Evolutionary conservation across 257 asterid species (phyloP), one percentile per base, ranked within the genome.

Genomic region (Capsicum rhomboideum): DNA sequence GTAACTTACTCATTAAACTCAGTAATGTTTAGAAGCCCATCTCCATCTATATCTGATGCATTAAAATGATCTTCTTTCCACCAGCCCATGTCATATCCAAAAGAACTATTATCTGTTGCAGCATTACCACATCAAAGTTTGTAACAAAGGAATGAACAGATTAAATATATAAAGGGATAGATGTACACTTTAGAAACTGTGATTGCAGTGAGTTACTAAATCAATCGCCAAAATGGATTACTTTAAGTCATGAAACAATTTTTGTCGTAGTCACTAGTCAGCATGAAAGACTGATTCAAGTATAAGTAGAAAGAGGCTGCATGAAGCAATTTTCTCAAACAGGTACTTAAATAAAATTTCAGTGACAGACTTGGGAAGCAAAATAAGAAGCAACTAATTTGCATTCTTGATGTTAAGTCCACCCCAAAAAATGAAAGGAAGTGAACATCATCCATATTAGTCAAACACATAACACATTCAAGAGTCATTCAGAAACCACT

Each of bases 61-160:
- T 93, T 91, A 87, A 97, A 97, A 86, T 97, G 99, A 55, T 92
- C 97, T 89, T 93, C 97, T 89, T 92, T 97, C 99, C 99, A 97
- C 99, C 99, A 96, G 54, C 98, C 98, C 92, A 92, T 90, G 31
- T 97, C 91, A 90, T 92, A 88, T 82, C 97, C 98, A 84, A 89
- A 89, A 56, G 98, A 87, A 58, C 82, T 84, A 85, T 86, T 90
- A 87, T 89, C 98, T 96, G 90, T 72, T 75, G 84, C 20, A 64
- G 74, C 37, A 81, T 84, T 74, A 75, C 81, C 61, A 23, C 61
- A 49, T 49, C 59, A 75, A 49, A 75, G 18, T 75, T 75, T 75
- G 81, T 74, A 21, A 74, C 34, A 44, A 3, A 9, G 52, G 23
- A 68, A 37, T 52, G 17, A 18, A 40, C 3, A 55, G 59, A 72